A percentile compares a stretch with the other conserved stretches of the same genome.
phyloP scores from a whole-genome alignment of 78 protist genomes.

The Cavenderia fasciculata region DNA sequence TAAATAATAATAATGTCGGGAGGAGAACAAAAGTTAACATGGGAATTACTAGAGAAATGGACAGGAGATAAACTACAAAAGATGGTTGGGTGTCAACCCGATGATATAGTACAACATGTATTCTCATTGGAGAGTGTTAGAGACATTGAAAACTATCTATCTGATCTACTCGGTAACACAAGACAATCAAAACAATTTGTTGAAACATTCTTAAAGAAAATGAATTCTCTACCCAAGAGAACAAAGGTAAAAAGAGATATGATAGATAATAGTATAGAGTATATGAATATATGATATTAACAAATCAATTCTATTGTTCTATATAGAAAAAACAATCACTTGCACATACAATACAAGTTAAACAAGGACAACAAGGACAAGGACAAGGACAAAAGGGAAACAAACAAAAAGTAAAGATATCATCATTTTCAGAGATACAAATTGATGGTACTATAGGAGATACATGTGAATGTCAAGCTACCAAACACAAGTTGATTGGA shows the following conservation, averaged over 20 bases:
- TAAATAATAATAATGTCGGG: neutral
- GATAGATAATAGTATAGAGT: neutral
- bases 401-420: neutral
- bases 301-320: too few species aligned
- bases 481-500: slow-evolving; percentile 53
- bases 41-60: slow-evolving; percentile 52
- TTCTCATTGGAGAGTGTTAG: slow-evolving; percentile 6
- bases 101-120: slow-evolving; percentile 6
- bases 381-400: neutral
- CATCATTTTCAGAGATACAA: slow-evolving; percentile 41
- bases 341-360: too few species aligned
- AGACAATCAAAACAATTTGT: slow-evolving; percentile 13
- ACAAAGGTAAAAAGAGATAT: neutral
- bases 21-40: neutral
- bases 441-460: slow-evolving; percentile 46
- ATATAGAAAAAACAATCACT: too few species aligned
- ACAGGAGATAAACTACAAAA: slow-evolving; percentile 32
- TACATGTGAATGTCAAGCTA: slow-evolving; percentile 83
- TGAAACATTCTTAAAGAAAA: slow-evolving; percentile 17
- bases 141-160: slow-evolving; percentile 19
- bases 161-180: slow-evolving; percentile 18
- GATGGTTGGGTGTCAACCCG: slow-evolving; percentile 17
- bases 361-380: too few species aligned
- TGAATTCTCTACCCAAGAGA: slow-evolving; percentile 48
- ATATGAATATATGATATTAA: neutral